Percentiles rank a stretch among this genome's conserved stretches.
These are phyloP conservation scores for Lathyrus sativus DNA, from an alignment of 306 rosid species.

Conservation along the genomic window DNA sequence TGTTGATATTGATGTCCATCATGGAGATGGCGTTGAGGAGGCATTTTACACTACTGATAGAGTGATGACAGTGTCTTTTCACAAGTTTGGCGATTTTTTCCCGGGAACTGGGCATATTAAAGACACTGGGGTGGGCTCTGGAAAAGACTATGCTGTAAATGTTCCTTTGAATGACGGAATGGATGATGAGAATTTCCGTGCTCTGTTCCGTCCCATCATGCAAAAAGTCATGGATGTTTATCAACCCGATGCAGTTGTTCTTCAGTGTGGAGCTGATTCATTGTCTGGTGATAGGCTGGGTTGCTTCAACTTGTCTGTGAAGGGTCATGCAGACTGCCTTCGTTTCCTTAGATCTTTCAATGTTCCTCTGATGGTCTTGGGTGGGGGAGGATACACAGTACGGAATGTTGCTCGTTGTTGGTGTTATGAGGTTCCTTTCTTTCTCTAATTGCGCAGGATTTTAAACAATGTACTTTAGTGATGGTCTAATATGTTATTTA, in stretches of 20 bases:
- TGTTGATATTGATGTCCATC: slow-evolving; percentile 85
- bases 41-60: slow-evolving; percentile 91
- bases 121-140: slow-evolving; percentile 67
- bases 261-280: slow-evolving; percentile 94
- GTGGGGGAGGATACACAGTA: slow-evolving; percentile 92
- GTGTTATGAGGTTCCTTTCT: slow-evolving; percentile 78
- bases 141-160: slow-evolving; percentile 76
- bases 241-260: slow-evolving; percentile 88
- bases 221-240: slow-evolving; percentile 80
- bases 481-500: slow-evolving; percentile 11
- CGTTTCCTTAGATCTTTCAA: slow-evolving; percentile 78
- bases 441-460: slow-evolving; percentile 20
- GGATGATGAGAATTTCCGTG: slow-evolving; percentile 76
- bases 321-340: slow-evolving; percentile 93
- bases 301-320: slow-evolving; percentile 91
- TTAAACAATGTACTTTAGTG: slow-evolving; percentile 6
- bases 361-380: slow-evolving; percentile 87
- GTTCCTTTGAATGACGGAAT: slow-evolving; percentile 86
- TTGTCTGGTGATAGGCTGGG: slow-evolving; percentile 83
- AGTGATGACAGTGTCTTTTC: slow-evolving; percentile 92
- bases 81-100: slow-evolving; percentile 90
- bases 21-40: slow-evolving; percentile 94
- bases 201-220: slow-evolving; percentile 73
- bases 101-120: slow-evolving; percentile 88
- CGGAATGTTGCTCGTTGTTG: slow-evolving; percentile 94